Evolutionary conservation across 164 flowering plant species (phyloP), one percentile per base, ranked within the genome.

Genomic region (Paratinospora sagittata): DNA sequence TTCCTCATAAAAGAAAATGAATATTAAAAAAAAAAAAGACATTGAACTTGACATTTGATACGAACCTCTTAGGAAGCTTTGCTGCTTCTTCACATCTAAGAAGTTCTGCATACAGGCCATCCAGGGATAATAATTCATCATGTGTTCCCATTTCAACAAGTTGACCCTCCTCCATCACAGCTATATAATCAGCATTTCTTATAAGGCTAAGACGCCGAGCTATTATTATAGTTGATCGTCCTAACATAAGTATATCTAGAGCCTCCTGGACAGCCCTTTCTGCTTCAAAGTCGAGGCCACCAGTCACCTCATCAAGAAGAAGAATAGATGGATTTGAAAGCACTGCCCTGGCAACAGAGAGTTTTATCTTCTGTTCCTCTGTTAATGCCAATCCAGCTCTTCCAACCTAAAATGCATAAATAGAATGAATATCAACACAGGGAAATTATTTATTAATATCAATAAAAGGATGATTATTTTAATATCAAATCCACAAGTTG

Each of bases 121-220:
- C 90, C 67, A 84, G 78, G 62, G 76, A 69, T 63, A 87, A 63
- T 72, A 95, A 77, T 76, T 95, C 98, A 79, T 92, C 98, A 87
- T 95, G 98, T 11, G 98, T 95, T 68, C 98, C 97, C 91, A 92
- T 92, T 82, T 95, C 98, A 74, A 95, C 96, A 75, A 95, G 96
- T 70, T 88, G 98, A 45, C 98, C 98, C 75, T 95, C 98, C 83
- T 95, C 98, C 98, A 95, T 95, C 72, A 92, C 98, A 79, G 98
- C 98, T 70, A 95, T 92, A 78, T 87, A 95, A 78, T 95, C 98
- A 81, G 97, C 98, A 86, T 95, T 95, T 70, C 84, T 86, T 33
- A 95, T 95, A 21, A 95, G 90, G 80, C 97, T 87, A 71, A 95
- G 93, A 70, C 88, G 85, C 62, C 98, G 87, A 76, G 98, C 98